Evolutionary conservation across 2,329 filamentous ascomycete species (phyloP), one percentile per base, ranked within the genome.

Genomic region (Diplodia corticola): DNA sequence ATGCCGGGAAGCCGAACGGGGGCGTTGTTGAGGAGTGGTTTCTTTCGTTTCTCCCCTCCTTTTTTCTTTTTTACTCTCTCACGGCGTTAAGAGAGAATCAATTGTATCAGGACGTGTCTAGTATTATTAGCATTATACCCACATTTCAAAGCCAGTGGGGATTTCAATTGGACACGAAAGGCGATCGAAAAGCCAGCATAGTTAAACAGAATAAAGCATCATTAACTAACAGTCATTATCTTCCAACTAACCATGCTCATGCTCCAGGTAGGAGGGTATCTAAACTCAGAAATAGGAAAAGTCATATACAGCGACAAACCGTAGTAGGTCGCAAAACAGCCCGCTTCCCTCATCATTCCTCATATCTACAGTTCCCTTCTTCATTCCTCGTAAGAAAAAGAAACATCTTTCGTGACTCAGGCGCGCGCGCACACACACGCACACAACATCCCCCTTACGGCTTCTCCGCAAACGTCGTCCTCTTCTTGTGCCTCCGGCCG

Each of bases 401-500:
- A 7, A 9, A 44, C 12, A 4, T 28, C 33, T 5, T 40, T 60
- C 55, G 22, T 33, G 17, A 24, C 26, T 30, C 20, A 13, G n/a
- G n/a, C n/a, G n/a, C n/a, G n/a, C n/a, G n/a, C n/a, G n/a, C n/a
- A n/a, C n/a, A n/a, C n/a, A n/a, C n/a, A n/a, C n/a, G n/a, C n/a
- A n/a, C n/a, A n/a, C n/a, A n/a, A n/a, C 17, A 17, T 20, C 10
- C 13, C 15, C 20, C 13, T 60, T 60, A 61, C 57, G 57, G 57
- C 57, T 61, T 61, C 57, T 61, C 57, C 3, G 40, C 15, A n/a
- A 49, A 49, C 10, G 57, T 49, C 44, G 9, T 44, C 37, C 35
- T 40, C 63, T 37, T 55, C 17, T 44, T 24, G 37, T 68, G 59
- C 48, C 71, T 67, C 35, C 70, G 67, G 4, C 74, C 74, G 26